Base-by-base conservation (phyloP, 2,329 filamentous ascomycete species). In the Xylaria sp. region DNA sequence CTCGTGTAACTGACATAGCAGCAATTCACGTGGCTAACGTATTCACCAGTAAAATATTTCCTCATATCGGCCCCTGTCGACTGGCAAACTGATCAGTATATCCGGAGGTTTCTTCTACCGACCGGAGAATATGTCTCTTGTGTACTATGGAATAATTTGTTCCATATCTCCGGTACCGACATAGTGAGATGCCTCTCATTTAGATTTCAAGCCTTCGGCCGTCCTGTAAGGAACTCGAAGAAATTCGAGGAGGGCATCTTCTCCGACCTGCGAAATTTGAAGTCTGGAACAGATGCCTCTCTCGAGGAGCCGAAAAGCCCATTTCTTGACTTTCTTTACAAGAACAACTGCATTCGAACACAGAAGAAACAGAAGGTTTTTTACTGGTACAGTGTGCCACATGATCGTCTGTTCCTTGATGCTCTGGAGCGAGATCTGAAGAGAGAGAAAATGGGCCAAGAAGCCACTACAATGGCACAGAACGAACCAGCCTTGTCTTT, bases 351-450 rank as follows among this genome's bases (percentile, higher is more conserved):
- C 87, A 99, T 99, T 76, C 91, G 96, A 75, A 99, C 96, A 43
- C 96, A 99, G 82, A 99, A 99, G 90, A 99, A 99, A 87, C 96
- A 99, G 80, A 99, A 99, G 86, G 96, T 99, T 73, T 99, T 99
- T 79, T 99, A 98, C 84, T 99, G 96, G 96, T 99, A 98, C 83
- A 97, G 94, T 84, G 96, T 99, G 56, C 96, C 96, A 1, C 96
- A 99, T 80, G 96, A 99, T 82, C 90, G 96, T 63, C 89, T 99
- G 60, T 99, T 99, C 83, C 90, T 99, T 74, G 96, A 99, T 83
- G 96, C 96, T 45, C 86, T 99, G 75, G 96, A 99, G 86, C 91
- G 96, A 72, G 96, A 99, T 79, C 83, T 99, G 78, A 99, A 99
- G 90, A 90, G 96, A 78, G 96, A 99, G 84, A 99, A 99, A 89